Base-by-base conservation (phyloP, 805 yeast genomes). In the Kuraishia borneana region DNA sequence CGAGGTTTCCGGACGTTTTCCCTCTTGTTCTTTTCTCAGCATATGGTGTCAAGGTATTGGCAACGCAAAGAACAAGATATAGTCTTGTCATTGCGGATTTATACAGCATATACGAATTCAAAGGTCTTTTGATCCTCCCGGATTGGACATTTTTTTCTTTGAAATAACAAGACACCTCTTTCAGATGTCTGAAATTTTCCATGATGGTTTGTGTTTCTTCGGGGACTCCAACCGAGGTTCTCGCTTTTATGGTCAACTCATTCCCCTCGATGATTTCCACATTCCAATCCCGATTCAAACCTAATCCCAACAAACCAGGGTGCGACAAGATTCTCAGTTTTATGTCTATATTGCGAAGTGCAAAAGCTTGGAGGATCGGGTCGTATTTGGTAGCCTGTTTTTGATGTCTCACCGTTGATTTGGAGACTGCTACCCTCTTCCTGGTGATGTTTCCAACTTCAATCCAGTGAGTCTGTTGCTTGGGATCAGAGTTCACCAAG, bases 91-190 rank as follows among this genome's bases (percentile, higher is more conserved):
- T 61, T 5, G 61, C 43, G 16, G 61, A 50, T 33, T 71, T 53
- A 42, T 67, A 66, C 7, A 66, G 50, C 72, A 66, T 65, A 41
- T 62, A 66, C 19, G 67, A 58, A 46, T 66, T 66, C 36, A 65
- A 50, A 1, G 72, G 72, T 28, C 73, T 55, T 40, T 65, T 67
- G 31, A 66, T 54, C 26, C 7, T 19, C 26, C 22, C 26, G n/a
- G 10, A 21, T 7, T 21, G 23, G 23, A 10, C 23, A 8, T 21
- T 8, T 12, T 18, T 16, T 32, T 32, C 44, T 27, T 42, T 44
- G 34, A 42, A 51, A 31, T 51, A 51, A 17, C 43, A 40, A 3
- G 47, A 40, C 36, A 49, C 44, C 29, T 48, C 44, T n/a, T 42
- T 39, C 22, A 50, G 33, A 26, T 42, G 35, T 25, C 35, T 37